Base-by-base conservation (phyloP, 805 yeast species). In the Yueomyces sinensis region DNA sequence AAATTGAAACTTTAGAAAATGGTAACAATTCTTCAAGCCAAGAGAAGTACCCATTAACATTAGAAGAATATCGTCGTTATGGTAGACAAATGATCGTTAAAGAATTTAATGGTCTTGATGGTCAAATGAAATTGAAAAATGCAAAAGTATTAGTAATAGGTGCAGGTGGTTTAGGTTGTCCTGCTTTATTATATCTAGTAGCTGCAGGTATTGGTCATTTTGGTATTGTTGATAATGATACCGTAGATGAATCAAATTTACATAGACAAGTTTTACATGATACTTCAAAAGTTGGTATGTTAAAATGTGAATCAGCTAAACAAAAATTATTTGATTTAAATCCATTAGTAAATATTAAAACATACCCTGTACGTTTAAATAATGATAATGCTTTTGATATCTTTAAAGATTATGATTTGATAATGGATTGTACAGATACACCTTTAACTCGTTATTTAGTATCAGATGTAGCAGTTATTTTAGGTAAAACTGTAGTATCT, bases 1-100 rank as follows among this genome's bases (percentile, higher is more conserved):
- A 48, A 29, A 30, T 49, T 16, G 34, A 35, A 15, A 24, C 17
- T 7, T 17, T 32, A 19, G 29, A 20, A 18, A 6, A 14, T 4
- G 13, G 30, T 17, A 28, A 27, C 2, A 13, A n/a, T n/a, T n/a
- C n/a, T n/a, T n/a, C n/a, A n/a, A 32, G 17, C n/a, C n/a, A n/a
- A n/a, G n/a, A n/a, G n/a, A n/a, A n/a, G 7, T 20, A 38, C 13
- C 49, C 54, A 11, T 36, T 65, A 33, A 42, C 73, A 2, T 52
- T 69, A 15, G 82, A 77, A 27, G 98, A 91, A 53, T 86, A 76
- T 53, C 59, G 56, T 22, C 61, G 96, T 27, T 91, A 91, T 56
- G 97, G 99, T 3, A 68, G 99, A 35, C 98, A 91, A 50, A 80
- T 91, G 89, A 74, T 87, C 18, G 95, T 91, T 2, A 91, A 94